These are phyloP conservation scores for Plectranthus barbatus DNA, from an alignment of 257 asterid species.

Conservation along the genomic window DNA sequence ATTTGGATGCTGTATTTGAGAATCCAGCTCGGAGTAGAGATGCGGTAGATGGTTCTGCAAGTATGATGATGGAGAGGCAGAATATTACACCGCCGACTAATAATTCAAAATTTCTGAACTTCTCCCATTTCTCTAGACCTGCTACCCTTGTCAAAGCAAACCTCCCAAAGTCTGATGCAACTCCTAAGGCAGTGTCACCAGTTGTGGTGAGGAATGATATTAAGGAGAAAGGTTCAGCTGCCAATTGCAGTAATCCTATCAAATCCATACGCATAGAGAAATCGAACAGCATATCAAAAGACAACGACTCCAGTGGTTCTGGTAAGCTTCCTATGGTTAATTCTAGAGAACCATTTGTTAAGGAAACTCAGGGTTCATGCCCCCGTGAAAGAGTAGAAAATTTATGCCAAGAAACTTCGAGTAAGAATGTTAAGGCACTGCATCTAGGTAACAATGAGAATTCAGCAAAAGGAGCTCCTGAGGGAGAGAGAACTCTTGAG, in stretches of 20 bases:
- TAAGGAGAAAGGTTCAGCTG: too few species aligned
- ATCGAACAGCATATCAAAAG: conserved; percentile 21
- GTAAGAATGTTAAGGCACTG: conserved; percentile 28
- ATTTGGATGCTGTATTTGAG: conserved; percentile 14
- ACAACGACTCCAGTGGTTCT: conserved; percentile 23
- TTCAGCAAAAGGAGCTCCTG: conserved; percentile 24
- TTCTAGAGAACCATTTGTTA: conserved; percentile 20
- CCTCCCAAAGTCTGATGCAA: too few species aligned
- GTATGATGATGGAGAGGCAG: conserved; percentile 26
- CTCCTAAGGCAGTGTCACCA: too few species aligned
- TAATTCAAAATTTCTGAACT: conserved; percentile 45
- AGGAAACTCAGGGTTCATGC: conserved; percentile 22
- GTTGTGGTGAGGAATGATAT: too few species aligned
- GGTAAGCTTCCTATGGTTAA: conserved; percentile 8
- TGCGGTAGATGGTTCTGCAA: conserved; percentile 20
- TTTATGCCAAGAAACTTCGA: conserved; percentile 24
- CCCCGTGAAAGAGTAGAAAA: conserved; percentile 27
- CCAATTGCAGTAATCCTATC: conserved; percentile 19
- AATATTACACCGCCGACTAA: conserved; percentile 18
- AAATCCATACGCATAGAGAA: conserved; percentile 22
- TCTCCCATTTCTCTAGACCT: conserved; percentile 74
- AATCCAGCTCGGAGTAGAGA: conserved; percentile 32
- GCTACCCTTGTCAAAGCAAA: too few species aligned
- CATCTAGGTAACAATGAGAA: conserved; percentile 13
- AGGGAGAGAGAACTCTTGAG: conserved; percentile 46